These are phyloP conservation scores for Arabidopsis arenosa DNA, from an alignment of 345 rosid species.

Conservation along the genomic window DNA sequence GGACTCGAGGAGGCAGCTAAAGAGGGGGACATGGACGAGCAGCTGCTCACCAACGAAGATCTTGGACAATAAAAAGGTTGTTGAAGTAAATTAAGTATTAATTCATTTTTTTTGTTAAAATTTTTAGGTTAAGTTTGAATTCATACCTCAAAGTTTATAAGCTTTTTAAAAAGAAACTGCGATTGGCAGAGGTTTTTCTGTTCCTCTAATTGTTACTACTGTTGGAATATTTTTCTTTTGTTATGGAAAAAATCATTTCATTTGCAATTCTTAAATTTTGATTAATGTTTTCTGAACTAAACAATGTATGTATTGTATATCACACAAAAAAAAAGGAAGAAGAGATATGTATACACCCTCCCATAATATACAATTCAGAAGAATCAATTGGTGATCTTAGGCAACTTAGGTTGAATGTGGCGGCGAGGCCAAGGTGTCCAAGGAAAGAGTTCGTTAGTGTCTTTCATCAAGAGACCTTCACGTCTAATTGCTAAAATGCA, in stretches of 20 bases:
- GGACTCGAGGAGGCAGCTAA: too few species aligned
- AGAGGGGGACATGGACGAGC: not conserved
- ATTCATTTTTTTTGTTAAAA: too few species aligned
- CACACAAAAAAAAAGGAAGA: not conserved
- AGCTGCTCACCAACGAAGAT: too few species aligned
- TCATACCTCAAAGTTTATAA: too few species aligned
- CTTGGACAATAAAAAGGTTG: too few species aligned
- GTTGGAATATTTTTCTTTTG: too few species aligned
- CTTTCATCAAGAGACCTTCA: slow-evolving; percentile 46
- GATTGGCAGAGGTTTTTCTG: too few species aligned
- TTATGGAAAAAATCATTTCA: not conserved
- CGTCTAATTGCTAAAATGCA: slow-evolving; percentile 40
- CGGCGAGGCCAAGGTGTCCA: slow-evolving; percentile 48
- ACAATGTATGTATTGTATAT: not conserved
- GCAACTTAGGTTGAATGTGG: slow-evolving; percentile 37
- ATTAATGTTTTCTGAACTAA: slow-evolving; percentile 16
- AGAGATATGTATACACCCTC: not conserved
- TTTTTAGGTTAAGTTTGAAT: too few species aligned
- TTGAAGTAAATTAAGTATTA: too few species aligned
- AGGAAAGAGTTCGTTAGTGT: slow-evolving; percentile 37
- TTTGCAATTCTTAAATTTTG: not conserved
- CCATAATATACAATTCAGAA: not conserved
- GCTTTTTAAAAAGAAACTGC: too few species aligned
- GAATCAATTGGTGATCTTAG: not conserved
- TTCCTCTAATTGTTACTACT: too few species aligned